Percentiles rank a stretch among this genome's conserved stretches.
phyloP scores from a whole-genome alignment of 768 basidiomycete genomes.

The Suillus americanus region DNA sequence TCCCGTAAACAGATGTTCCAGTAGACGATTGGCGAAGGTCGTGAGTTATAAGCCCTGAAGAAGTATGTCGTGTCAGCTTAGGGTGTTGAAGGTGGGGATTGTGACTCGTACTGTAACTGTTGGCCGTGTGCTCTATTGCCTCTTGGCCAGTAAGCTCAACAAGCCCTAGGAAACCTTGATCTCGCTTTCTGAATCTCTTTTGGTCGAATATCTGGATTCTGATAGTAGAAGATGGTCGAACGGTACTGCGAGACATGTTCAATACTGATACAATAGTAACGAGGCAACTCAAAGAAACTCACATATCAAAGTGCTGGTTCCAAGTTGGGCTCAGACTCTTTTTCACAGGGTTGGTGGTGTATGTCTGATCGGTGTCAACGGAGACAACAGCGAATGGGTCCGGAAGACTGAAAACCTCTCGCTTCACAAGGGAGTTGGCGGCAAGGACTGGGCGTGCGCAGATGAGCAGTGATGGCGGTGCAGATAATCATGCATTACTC shows the following conservation, averaged over 20 bases:
- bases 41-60: slow-evolving; percentile 64
- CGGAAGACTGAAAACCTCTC: slow-evolving; percentile 77
- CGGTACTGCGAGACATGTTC: slow-evolving; percentile 43
- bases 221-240: slow-evolving; percentile 74
- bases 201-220: slow-evolving; percentile 90
- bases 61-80: slow-evolving; percentile 3
- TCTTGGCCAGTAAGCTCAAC: slow-evolving; percentile 56
- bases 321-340: slow-evolving; percentile 72
- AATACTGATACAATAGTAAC: slow-evolving; percentile 6
- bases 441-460: slow-evolving; percentile 62
- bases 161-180: slow-evolving; percentile 74
- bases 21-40: slow-evolving; percentile 43
- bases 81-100: slow-evolving; percentile 4
- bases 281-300: slow-evolving; percentile 29
- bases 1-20: slow-evolving; percentile 67
- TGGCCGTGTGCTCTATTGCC: slow-evolving; percentile 48
- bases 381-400: slow-evolving; percentile 90
- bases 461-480: not conserved
- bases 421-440: slow-evolving; percentile 71
- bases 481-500: not conserved
- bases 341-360: slow-evolving; percentile 72
- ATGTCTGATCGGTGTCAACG: slow-evolving; percentile 81
- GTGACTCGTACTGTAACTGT: slow-evolving; percentile 45
- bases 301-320: slow-evolving; percentile 89
- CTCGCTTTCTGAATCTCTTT: slow-evolving; percentile 82